Percentiles rank a stretch among this genome's conserved stretches.
Evolutionary conservation across 176 grass and related monocot species (phyloP).

Genomic region (Alloteropsis semialata): DNA sequence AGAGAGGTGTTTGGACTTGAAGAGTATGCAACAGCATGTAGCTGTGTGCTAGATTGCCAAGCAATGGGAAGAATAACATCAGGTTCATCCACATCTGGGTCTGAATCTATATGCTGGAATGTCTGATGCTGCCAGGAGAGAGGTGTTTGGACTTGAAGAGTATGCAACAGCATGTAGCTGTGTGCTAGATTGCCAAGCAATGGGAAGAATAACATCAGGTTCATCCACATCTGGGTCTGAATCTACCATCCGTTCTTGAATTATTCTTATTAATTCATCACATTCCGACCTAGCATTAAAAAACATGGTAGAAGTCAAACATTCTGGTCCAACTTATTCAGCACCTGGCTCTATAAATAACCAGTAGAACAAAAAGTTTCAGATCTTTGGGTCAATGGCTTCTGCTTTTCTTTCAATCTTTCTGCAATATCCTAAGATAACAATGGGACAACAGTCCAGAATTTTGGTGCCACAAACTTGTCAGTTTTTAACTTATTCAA

Average conservation of each 20-base stretch:
- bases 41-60: slow-evolving; percentile 9
- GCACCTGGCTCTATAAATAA: not conserved
- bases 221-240: slow-evolving; percentile 18
- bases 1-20: slow-evolving; percentile 24
- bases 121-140: slow-evolving; percentile 16
- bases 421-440: not conserved
- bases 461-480: not conserved
- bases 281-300: slow-evolving; percentile 51
- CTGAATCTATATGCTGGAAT: too few relatives aligned
- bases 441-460: not conserved
- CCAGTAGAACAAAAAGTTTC: not conserved
- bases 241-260: slow-evolving; percentile 57
- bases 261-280: slow-evolving; percentile 56
- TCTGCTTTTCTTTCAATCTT: not conserved
- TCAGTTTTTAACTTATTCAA: not conserved
- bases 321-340: not conserved
- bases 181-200: slow-evolving; percentile 20
- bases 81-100: slow-evolving; percentile 11
- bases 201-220: slow-evolving; percentile 20
- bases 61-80: slow-evolving; percentile 28
- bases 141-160: slow-evolving; percentile 27
- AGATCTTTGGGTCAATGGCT: not conserved
- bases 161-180: slow-evolving; percentile 1
- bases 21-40: slow-evolving; percentile 18
- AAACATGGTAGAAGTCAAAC: slow-evolving; percentile 25